These are phyloP conservation scores for Aphanomyces invadans DNA, from an alignment of 352 stramenopile species.

Conservation along the genomic window DNA sequence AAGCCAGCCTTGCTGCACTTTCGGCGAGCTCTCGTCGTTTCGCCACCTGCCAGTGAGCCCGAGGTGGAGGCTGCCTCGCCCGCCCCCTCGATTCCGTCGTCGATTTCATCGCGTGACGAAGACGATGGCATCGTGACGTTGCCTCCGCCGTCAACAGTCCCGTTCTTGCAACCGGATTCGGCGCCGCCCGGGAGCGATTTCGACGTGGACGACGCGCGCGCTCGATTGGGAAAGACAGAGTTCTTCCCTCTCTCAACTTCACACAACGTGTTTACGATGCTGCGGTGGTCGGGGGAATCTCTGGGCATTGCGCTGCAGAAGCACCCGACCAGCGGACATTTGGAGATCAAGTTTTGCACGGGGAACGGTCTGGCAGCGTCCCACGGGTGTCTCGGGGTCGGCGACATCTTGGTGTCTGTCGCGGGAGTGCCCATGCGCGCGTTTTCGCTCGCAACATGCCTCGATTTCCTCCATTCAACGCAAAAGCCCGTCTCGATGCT, in stretches of 20 bases:
- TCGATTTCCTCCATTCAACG: conserved; percentile 14
- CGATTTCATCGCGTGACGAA: no score
- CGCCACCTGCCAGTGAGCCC: not conserved
- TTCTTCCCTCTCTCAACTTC: conserved; percentile 3
- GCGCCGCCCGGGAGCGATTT: not conserved
- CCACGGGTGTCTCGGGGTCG: not conserved
- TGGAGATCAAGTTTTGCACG: conserved; percentile 11
- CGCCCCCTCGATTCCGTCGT: not conserved
- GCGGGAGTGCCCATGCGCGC: not conserved
- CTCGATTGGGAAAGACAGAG: not conserved
- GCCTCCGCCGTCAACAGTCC: not conserved
- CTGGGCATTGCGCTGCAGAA: conserved; percentile 19
- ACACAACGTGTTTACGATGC: conserved; percentile 14
- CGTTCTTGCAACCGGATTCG: not conserved
- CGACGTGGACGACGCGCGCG: conserved; percentile 3
- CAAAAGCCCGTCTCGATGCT: conserved; percentile 19
- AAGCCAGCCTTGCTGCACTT: conserved; percentile 18
- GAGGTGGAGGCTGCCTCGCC: not conserved
- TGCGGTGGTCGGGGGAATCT: conserved; percentile 9
- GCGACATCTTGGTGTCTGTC: conserved; percentile 14
- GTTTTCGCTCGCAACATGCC: conserved; percentile 5
- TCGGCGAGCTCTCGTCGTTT: not conserved
- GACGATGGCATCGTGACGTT: no score
- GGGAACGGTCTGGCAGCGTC: conserved; percentile 1
- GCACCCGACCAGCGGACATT: not conserved